These are phyloP conservation scores for Colletotrichum sp. DNA, from an alignment of 2,329 filamentous ascomycete species.

Conservation along the genomic window DNA sequence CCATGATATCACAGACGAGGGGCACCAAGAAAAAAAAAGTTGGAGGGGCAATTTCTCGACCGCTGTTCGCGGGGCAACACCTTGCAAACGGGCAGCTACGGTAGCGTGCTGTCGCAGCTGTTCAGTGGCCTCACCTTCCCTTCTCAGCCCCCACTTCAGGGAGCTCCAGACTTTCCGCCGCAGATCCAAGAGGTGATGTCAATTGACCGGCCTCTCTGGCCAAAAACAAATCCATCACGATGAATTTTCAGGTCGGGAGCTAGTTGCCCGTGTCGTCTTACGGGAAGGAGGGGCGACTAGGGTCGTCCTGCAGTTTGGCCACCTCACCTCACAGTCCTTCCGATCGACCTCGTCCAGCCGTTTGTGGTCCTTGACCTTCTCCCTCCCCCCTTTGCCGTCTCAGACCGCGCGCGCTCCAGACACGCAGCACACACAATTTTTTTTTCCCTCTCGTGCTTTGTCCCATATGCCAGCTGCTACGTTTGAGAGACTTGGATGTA, in stretches of 20 bases:
- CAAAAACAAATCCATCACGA: neutral
- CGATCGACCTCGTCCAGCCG: neutral
- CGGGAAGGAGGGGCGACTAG: neutral
- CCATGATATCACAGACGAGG: constrained; percentile 2
- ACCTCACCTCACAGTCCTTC: neutral
- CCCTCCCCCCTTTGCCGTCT: neutral
- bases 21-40: neutral
- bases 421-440: neutral
- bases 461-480: neutral
- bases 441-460: neutral
- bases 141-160: neutral
- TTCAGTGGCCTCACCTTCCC: neutral
- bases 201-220: neutral
- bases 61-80: constrained; percentile 16
- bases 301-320: neutral
- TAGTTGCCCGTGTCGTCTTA: neutral
- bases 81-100: constrained; percentile 5
- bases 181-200: constrained; percentile 15
- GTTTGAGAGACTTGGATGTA: neutral
- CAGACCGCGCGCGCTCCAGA: neutral
- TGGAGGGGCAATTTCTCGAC: constrained; percentile 5
- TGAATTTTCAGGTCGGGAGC: neutral
- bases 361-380: neutral
- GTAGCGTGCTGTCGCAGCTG: neutral
- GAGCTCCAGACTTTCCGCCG: neutral